A percentile compares a stretch with the other conserved stretches of the same genome.
phyloP scores from a whole-genome alignment of 768 basidiomycete genomes.

The Boletellus ananas region DNA sequence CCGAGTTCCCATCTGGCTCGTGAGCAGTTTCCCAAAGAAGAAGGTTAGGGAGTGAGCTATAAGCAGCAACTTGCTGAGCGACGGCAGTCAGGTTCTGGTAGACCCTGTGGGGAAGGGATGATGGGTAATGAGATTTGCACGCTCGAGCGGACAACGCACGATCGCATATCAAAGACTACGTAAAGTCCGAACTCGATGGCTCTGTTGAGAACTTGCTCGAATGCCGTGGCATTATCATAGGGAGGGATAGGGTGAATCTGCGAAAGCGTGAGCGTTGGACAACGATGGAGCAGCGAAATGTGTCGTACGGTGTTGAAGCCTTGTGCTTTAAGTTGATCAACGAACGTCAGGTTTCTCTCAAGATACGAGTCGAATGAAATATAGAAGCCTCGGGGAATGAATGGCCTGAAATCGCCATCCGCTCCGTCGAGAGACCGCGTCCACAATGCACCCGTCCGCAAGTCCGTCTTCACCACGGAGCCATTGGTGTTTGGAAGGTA shows the following conservation, averaged over 20 bases:
- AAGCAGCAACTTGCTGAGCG: constrained; percentile 56
- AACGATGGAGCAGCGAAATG: neutral
- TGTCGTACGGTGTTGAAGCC: constrained; percentile 35
- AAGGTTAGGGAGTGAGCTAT: constrained; percentile 64
- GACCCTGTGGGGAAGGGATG: constrained; percentile 26
- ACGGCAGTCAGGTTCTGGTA: constrained; percentile 64
- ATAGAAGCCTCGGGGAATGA: constrained; percentile 75
- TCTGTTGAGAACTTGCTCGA: constrained; percentile 18
- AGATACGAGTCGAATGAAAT: constrained; percentile 56
- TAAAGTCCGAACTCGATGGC: constrained; percentile 38
- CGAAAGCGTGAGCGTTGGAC: constrained; percentile 26
- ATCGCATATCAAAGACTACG: constrained; percentile 78
- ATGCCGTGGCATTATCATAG: constrained; percentile 50
- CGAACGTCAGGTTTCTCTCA: constrained; percentile 45
- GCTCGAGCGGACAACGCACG: constrained; percentile 25
- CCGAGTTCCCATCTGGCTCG: constrained; percentile 66
- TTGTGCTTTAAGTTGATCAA: constrained; percentile 56
- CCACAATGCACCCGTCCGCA: constrained; percentile 43
- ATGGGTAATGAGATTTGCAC: neutral
- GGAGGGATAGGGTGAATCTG: constrained; percentile 71
- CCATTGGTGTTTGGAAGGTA: constrained; percentile 39
- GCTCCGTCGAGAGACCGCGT: constrained; percentile 30
- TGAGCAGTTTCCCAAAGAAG: constrained; percentile 71
- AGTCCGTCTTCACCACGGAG: constrained; percentile 47
- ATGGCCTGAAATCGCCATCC: constrained; percentile 29